Evolutionary conservation across 2,329 filamentous ascomycete genomes (phyloP), one percentile per base, ranked within the genome.

Genomic region (Coniochaeta sp.): DNA sequence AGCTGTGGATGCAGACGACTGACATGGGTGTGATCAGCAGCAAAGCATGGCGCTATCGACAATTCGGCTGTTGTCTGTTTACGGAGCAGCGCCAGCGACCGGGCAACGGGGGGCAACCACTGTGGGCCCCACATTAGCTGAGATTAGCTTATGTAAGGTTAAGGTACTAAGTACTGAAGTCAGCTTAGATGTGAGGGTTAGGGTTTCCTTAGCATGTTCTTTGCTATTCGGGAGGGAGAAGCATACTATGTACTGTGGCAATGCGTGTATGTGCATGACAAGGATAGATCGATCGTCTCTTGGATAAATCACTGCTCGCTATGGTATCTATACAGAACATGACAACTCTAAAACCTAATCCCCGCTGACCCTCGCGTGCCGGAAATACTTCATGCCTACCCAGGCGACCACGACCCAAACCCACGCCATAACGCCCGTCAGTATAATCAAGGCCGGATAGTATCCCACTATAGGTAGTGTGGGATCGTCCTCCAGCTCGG

Each of bases 331-430:
- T 4, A 52, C 24, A 52, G 6, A 52, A 30, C 26, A 52, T 14
- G 1, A 52, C 30, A 14, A 12, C 22, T 52, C 42, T 47, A 24
- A 47, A 40, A 26, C 75, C 66, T 36, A 90, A 70, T 86, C 83
- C 34, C 82, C 82, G 60, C 78, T 84, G 61, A 98, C 96, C 77
- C 96, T 96, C 36, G 95, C 93, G 79, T 99, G 95, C 67, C 93
- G 87, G 71, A 99, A 99, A 74, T 98, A 98, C 73, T 99, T 99
- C 93, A 99, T 98, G 26, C 95, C 95, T 56, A 98, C 89, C 95
- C 95, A 99, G 12, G 96, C 95, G 61, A 96, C 88, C 14, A 96
- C 86, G 19, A 98, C 95, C 95, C 95, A 99, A 6, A 98, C 91
- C 95, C 95, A 99, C 19, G 93, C 92, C 90, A 99, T 97, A 30